Evolutionary conservation across 1,284 basidiomycete species (phyloP), one percentile per base, ranked within the genome.

Genomic region (Golubevia pallescens): DNA sequence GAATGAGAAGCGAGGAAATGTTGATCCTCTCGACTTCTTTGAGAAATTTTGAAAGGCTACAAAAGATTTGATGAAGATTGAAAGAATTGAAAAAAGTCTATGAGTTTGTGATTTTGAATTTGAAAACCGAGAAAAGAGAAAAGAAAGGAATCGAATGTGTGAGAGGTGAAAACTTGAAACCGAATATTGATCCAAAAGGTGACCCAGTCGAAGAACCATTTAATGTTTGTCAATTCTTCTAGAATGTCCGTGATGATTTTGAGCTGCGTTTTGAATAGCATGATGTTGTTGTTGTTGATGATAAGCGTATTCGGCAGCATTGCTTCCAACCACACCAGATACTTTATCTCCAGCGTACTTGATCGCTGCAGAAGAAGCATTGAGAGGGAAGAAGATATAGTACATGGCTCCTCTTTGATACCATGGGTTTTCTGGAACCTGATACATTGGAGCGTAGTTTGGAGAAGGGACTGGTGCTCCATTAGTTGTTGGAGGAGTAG

Each of bases 301-400:
- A 57, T 57, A 57, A 57, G 55, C 23, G 14, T 13, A 24, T n/a
- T 57, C 55, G 14, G 55, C 55, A 16, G 55, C 71, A 28, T 68
- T 63, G 21, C 69, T 66, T 57, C 70, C 68, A 53, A 75, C 28
- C 14, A 73, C 61, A 60, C 60, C 56, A 19, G 68, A 65, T 32
- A 73, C 63, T 42, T 73, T 73, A 5, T 73, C 71, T 21, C 74
- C 71, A 0, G 74, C 74, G 51, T 70, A 73, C 6, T 69, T 65
- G 21, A 73, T 62, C 8, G 71, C 71, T 7, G 71, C 71, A 24
- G 63, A 66, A 0, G 74, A 73, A 1, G 71, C 67, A 63, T 75
- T 75, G 59, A 75, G 62, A 8, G 74, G 71, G 1, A 75, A 64
- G 38, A 75, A 75, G 48, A 75, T 70, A 57, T 75, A 75, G 65